Percentiles rank a stretch among this genome's conserved stretches.
Evolutionary conservation across 2,329 filamentous ascomycete genomes (phyloP).

Genomic region (Keithomyces neogunnii): DNA sequence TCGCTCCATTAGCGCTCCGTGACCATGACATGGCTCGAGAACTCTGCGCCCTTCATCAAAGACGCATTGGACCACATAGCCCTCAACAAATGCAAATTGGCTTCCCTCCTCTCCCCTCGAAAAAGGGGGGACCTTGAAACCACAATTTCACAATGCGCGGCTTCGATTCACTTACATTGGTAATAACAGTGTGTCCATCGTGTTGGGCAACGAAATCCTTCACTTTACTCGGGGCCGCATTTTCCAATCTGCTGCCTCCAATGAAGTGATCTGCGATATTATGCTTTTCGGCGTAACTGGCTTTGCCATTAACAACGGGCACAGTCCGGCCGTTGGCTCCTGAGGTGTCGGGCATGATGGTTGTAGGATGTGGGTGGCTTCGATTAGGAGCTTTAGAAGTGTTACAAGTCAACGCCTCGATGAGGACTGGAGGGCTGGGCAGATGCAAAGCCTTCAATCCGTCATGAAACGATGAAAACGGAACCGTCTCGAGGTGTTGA

Average conservation of each 20-base stretch:
- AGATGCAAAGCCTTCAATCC: neutral
- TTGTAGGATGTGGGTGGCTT: constrained; percentile 1
- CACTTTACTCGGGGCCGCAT: constrained; percentile 74
- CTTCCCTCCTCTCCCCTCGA: no score
- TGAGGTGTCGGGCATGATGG: constrained; percentile 36
- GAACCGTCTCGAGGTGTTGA: neutral
- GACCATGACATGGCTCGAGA: neutral
- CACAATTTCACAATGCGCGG: no score
- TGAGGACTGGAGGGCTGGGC: neutral
- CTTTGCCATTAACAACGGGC: constrained; percentile 46
- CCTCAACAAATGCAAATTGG: no score
- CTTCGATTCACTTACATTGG: constrained; percentile 60
- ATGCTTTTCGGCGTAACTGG: constrained; percentile 71
- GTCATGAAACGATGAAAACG: constrained; percentile 1
- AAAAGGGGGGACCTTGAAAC: no score
- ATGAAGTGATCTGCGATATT: constrained; percentile 90
- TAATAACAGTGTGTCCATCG: constrained; percentile 96
- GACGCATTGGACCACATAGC: no score
- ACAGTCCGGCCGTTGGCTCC: constrained; percentile 40
- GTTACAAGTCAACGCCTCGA: neutral
- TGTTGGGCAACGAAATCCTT: constrained; percentile 91
- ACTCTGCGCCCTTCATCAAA: neutral
- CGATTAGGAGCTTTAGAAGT: neutral
- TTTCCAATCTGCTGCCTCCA: constrained; percentile 80
- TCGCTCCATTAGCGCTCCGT: neutral